Conservation (phyloP, 2,329 filamentous ascomycete genomes). For the Apiospora kogelbergensis region DNA sequence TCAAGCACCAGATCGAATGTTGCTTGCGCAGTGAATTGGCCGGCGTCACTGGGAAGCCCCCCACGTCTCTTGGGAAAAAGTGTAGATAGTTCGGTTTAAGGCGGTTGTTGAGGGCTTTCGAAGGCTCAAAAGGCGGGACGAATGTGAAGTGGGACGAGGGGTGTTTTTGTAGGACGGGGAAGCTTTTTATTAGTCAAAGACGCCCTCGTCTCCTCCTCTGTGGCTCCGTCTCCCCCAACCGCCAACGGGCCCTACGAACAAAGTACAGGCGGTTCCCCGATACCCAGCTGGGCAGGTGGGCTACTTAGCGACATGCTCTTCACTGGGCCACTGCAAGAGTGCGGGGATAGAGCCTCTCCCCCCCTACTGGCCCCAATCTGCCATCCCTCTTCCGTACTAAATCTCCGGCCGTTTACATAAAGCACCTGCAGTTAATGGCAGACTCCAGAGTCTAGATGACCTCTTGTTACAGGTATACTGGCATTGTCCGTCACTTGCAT, state of each 20-base stretch:
- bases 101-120: conserved; percentile 33
- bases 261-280: neutral
- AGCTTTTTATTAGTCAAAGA: conserved; percentile 8
- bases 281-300: conserved; percentile 2
- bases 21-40: neutral
- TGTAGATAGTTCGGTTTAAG: conserved; percentile 30
- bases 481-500: neutral
- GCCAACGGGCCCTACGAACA: neutral
- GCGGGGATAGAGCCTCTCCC: neutral
- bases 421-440: neutral
- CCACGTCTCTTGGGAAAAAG: conserved; percentile 4
- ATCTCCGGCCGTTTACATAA: conserved; percentile 4
- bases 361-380: too few relatives aligned
- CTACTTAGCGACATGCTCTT: neutral
- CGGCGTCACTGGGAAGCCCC: neutral
- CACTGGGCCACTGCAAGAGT: neutral
- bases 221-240: neutral
- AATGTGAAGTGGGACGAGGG: conserved; percentile 15
- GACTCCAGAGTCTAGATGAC: neutral
- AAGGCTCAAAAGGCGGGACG: conserved; percentile 15
- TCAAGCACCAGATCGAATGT: neutral
- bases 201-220: too few relatives aligned
- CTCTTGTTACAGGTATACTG: neutral
- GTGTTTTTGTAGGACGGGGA: conserved; percentile 11
- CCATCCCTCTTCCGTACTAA: neutral